These are phyloP conservation scores for Kalmusia sp. DNA, from an alignment of 2,329 filamentous ascomycete species.

Conservation along the genomic window DNA sequence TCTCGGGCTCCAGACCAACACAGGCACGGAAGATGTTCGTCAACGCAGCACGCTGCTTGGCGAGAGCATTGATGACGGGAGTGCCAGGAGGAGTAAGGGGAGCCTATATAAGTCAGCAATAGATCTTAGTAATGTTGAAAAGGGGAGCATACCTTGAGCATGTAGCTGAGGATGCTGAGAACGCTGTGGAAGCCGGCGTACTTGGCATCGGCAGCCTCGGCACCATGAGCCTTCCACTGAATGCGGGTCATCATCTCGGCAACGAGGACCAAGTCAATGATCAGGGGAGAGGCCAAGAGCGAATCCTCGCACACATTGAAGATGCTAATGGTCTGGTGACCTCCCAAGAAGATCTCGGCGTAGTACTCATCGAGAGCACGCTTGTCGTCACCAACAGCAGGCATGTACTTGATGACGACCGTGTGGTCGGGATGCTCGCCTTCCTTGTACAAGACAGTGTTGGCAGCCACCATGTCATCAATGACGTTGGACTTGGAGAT, in stretches of 20 bases:
- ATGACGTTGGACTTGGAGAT: constrained; percentile 99
- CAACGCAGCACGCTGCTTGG: constrained; percentile 92
- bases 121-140: not conserved
- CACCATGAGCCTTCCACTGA: constrained; percentile 75
- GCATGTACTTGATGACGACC: constrained; percentile 99
- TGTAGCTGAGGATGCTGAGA: constrained; percentile 96
- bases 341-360: constrained; percentile 97
- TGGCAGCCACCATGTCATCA: constrained; percentile 99
- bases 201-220: constrained; percentile 64
- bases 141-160: constrained; percentile 71
- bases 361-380: constrained; percentile 99
- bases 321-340: constrained; percentile 96
- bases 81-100: constrained; percentile 93
- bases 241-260: constrained; percentile 99
- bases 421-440: constrained; percentile 97
- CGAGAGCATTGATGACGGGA: constrained; percentile 92
- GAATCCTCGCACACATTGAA: constrained; percentile 99
- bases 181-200: constrained; percentile 97
- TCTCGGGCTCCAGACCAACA: constrained; percentile 95
- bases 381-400: constrained; percentile 98
- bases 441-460: constrained; percentile 85
- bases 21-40: constrained; percentile 99
- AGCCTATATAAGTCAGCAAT: constrained; percentile 62
- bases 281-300: constrained; percentile 90
- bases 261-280: constrained; percentile 93